Conservation (phyloP, 106 monocot genomes). For the Hemerocallis citrina region DNA sequence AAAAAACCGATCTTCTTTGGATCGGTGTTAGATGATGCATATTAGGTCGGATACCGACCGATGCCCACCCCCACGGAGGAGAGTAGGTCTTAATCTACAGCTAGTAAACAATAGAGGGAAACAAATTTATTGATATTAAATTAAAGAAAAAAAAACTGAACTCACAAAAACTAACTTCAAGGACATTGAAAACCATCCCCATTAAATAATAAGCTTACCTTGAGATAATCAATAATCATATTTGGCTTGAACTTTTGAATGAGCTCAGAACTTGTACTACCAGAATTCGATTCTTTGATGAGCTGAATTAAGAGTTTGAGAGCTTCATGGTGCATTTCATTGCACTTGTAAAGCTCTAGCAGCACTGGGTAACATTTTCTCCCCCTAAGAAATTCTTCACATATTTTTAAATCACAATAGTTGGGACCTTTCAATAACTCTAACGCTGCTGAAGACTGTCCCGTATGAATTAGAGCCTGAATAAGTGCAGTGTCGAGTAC, state of each 20-base stretch:
- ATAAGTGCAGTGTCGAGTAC: slow-evolving; percentile 87
- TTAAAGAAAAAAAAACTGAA: no score
- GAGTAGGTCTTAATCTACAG: not conserved
- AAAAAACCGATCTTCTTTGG: no score
- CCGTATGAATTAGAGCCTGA: slow-evolving; percentile 81
- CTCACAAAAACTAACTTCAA: no score
- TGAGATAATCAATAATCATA: slow-evolving; percentile 96
- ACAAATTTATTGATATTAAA: no score
- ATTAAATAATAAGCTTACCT: slow-evolving; percentile 51
- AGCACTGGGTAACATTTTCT: slow-evolving; percentile 39
- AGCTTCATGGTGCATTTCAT: slow-evolving; percentile 91
- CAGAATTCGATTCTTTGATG: slow-evolving; percentile 66
- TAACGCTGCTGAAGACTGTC: slow-evolving; percentile 50
- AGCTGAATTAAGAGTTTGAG: slow-evolving; percentile 70
- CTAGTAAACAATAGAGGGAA: no score
- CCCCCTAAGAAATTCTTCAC: slow-evolving; percentile 72
- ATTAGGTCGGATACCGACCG: no score
- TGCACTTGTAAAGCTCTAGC: slow-evolving; percentile 82
- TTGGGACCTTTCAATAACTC: slow-evolving; percentile 87
- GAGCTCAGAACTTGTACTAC: slow-evolving; percentile 21
- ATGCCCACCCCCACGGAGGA: no score
- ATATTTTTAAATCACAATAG: slow-evolving; percentile 89
- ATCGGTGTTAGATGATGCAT: no score
- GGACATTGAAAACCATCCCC: no score
- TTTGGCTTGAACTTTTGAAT: slow-evolving; percentile 62